Evolutionary conservation across 1,284 basidiomycete species (phyloP), one percentile per base, ranked within the genome.

Genomic region (Takashimella koratensis): DNA sequence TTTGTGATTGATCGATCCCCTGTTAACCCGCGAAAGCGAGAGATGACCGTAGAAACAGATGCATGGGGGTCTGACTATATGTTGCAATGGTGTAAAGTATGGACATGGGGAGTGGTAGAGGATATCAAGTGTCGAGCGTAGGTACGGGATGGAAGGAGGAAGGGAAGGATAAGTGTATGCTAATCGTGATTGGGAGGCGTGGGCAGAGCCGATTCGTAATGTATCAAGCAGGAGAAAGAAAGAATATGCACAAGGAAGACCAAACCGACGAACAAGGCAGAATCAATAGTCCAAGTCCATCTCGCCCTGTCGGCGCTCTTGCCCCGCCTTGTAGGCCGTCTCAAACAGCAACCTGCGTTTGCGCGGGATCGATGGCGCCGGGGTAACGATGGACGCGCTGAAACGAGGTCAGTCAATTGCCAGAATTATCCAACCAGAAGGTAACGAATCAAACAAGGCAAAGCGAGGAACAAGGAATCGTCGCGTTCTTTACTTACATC

Each of bases 401-500:
- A 41, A 36, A 25, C 19, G n/a, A n/a, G n/a, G n/a, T n/a, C n/a
- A n/a, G n/a, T n/a, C n/a, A n/a, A n/a, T n/a, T n/a, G n/a, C 30
- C 13, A 11, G n/a, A n/a, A n/a, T n/a, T n/a, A n/a, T n/a, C n/a
- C n/a, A n/a, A n/a, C n/a, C n/a, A n/a, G n/a, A n/a, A n/a, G n/a
- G n/a, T n/a, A n/a, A n/a, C n/a, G n/a, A n/a, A n/a, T n/a, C n/a
- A n/a, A n/a, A n/a, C n/a, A n/a, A 21, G 41, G 40, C 25, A 23
- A 49, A 22, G n/a, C 30, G 6, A 8, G 41, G 3, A 30, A 19
- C 22, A 43, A 20, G n/a, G 24, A n/a, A n/a, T n/a, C n/a, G n/a
- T n/a, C n/a, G n/a, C n/a, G n/a, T n/a, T n/a, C n/a, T n/a, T 36
- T 5, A 79, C 85, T 67, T 67, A 91, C 90, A 95, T 86, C 0